These are phyloP conservation scores for Berkeleyomyces basicola DNA, from an alignment of 2,329 filamentous ascomycete genomes.

Conservation along the genomic window DNA sequence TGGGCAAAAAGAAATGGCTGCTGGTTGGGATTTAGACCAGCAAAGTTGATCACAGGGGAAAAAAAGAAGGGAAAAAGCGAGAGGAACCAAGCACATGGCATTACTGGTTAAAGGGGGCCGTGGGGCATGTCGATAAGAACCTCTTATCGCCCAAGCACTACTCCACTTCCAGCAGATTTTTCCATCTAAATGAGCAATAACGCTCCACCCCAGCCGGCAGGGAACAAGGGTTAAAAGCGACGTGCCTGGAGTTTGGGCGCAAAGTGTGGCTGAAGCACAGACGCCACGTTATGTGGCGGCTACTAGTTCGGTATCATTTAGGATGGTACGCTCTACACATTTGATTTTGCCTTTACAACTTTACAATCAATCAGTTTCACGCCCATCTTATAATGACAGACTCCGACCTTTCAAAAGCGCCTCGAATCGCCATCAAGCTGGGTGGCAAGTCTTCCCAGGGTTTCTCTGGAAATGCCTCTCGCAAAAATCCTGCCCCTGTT, in stretches of 20 bases:
- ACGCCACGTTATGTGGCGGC: neutral
- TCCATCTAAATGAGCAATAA: conserved; percentile 2
- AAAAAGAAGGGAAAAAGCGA: conserved; percentile 2
- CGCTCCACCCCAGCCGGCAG: neutral
- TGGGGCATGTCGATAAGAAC: conserved; percentile 9
- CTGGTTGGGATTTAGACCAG: conserved; percentile 11
- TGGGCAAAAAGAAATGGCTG: neutral
- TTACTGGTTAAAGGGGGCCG: neutral
- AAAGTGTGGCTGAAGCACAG: neutral
- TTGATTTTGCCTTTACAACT: neutral
- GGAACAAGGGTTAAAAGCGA: neutral
- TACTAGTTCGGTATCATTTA: neutral
- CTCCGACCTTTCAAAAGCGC: conserved; percentile 6
- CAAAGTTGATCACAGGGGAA: neutral
- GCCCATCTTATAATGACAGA: neutral
- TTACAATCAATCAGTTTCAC: neutral
- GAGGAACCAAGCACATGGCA: neutral
- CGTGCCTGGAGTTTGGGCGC: neutral
- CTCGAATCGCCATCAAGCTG: conserved; percentile 15
- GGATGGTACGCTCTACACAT: neutral
- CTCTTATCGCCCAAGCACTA: conserved; percentile 4
- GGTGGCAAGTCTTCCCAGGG: conserved; percentile 7
- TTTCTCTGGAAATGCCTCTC: neutral
- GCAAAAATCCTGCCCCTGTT: conserved; percentile 7
- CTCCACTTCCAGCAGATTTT: conserved; percentile 12